Conservation (phyloP, 2,329 filamentous ascomycete species). For the Clarireedia sp. region DNA sequence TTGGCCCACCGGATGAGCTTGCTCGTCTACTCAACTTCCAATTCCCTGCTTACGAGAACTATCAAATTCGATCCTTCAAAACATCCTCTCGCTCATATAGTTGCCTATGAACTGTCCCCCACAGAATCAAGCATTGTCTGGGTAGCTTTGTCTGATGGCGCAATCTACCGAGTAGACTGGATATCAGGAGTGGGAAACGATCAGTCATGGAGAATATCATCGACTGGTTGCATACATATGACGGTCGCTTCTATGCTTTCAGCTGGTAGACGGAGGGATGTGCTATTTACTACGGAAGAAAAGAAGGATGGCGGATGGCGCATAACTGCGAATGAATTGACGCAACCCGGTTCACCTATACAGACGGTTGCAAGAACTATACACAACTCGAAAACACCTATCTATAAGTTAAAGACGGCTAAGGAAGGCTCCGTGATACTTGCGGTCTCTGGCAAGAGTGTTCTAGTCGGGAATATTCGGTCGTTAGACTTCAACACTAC, state of each 20-base stretch:
- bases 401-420: conserved; percentile 42
- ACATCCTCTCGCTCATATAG: conserved; percentile 26
- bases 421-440: conserved; percentile 51
- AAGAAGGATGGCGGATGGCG: conserved; percentile 27
- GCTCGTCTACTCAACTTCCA: conserved; percentile 71
- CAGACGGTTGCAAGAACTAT: conserved; percentile 32
- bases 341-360: conserved; percentile 23
- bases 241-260: conserved; percentile 30
- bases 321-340: conserved; percentile 31
- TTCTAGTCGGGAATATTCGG: conserved; percentile 52
- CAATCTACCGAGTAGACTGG: conserved; percentile 53
- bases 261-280: conserved; percentile 27
- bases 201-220: conserved; percentile 33
- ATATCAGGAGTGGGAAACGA: conserved; percentile 38
- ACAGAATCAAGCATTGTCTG: conserved; percentile 43
- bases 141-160: conserved; percentile 52
- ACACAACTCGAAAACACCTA: conserved; percentile 33
- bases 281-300: conserved; percentile 29
- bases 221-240: conserved; percentile 30
- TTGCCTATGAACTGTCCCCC: conserved; percentile 36
- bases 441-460: conserved; percentile 41
- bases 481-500: conserved; percentile 29
- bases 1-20: conserved; percentile 67
- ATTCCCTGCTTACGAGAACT: conserved; percentile 71
- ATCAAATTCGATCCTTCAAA: conserved; percentile 40